These are phyloP conservation scores for Verticillium dahliae DNA, from an alignment of 2,329 filamentous ascomycete species.

Conservation along the genomic window DNA sequence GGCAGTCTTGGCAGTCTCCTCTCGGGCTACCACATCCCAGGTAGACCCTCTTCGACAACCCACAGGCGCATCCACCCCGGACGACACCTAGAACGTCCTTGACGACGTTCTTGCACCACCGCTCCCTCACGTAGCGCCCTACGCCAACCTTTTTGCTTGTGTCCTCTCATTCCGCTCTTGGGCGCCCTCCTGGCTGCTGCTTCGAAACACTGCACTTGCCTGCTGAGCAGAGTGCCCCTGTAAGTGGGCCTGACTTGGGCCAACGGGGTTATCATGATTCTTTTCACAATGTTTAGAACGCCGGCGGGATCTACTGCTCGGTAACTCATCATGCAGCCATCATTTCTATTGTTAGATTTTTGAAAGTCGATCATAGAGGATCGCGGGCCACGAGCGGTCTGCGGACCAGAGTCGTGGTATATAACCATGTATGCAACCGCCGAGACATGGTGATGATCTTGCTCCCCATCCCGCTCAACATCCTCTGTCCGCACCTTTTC, in stretches of 20 bases:
- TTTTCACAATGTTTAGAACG: neutral
- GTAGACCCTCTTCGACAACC: neutral
- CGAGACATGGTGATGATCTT: neutral
- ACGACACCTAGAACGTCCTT: neutral
- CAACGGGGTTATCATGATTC: neutral
- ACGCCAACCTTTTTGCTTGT: neutral
- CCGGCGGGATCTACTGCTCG: neutral
- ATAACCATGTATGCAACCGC: neutral
- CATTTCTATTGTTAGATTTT: neutral
- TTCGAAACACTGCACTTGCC: neutral
- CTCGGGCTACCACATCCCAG: neutral
- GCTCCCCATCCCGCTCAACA: neutral
- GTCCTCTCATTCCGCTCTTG: neutral
- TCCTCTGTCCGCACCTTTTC: neutral
- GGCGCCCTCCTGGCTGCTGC: neutral
- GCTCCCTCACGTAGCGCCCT: neutral
- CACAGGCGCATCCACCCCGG: neutral
- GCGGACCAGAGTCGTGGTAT: neutral
- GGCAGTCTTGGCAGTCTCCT: neutral
- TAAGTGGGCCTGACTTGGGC: neutral
- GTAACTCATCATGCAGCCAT: neutral
- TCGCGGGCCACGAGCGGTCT: neutral
- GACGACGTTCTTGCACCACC: neutral
- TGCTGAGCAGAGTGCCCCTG: neutral
- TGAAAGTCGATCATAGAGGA: neutral